Conservation (phyloP, 805 yeast species). For the Teunomyces kruisii region DNA sequence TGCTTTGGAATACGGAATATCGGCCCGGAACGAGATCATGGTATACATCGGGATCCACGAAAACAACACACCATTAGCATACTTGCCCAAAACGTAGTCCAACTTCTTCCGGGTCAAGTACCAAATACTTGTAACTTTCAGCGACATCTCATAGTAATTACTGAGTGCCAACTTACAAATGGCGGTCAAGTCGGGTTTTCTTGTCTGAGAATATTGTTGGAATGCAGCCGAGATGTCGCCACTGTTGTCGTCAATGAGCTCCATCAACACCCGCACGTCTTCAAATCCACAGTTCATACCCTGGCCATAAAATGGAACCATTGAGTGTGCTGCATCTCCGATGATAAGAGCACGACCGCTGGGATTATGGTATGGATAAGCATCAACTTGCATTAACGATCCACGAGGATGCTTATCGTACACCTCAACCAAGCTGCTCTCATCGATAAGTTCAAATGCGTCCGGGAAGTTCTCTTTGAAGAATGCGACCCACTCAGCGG, state of each 20-base stretch:
- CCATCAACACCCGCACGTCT: conserved; percentile 71
- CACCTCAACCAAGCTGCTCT: conserved; percentile 47
- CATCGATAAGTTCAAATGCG: conserved; percentile 68
- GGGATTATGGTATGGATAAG: conserved; percentile 65
- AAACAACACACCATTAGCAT: conserved; percentile 46
- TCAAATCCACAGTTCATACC: conserved; percentile 97
- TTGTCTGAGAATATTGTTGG: conserved; percentile 47
- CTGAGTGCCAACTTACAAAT: conserved; percentile 76
- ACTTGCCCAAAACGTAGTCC: conserved; percentile 62
- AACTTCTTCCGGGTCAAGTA: conserved; percentile 66
- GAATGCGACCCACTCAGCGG: conserved; percentile 49
- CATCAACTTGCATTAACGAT: conserved; percentile 69
- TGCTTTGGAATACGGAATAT: conserved; percentile 74
- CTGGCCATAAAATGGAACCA: conserved; percentile 98
- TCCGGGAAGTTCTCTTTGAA: conserved; percentile 68
- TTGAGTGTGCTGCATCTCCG: conserved; percentile 95
- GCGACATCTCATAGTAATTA: conserved; percentile 86
- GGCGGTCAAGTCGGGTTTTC: conserved; percentile 70
- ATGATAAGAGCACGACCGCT: conserved; percentile 63
- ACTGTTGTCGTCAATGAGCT: conserved; percentile 40
- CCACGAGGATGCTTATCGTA: conserved; percentile 69
- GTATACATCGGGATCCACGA: conserved; percentile 85
- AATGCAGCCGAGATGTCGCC: conserved; percentile 52
- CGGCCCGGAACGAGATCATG: conserved; percentile 88
- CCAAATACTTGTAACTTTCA: conserved; percentile 61